Conservation (phyloP, 75 land plant genomes). For the Chamaecyparis obtusa region DNA sequence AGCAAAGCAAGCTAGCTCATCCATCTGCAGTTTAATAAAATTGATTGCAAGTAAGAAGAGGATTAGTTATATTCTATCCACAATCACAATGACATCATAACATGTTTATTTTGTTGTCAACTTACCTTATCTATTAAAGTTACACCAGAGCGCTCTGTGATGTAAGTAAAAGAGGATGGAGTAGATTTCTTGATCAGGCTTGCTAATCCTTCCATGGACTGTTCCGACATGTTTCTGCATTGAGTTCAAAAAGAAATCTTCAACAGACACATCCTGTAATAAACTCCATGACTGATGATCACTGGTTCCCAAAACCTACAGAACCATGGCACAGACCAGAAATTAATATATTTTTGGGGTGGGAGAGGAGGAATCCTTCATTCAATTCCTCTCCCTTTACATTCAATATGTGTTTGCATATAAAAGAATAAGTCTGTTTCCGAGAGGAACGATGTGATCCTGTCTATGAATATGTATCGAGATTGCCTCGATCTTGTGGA, state of each 20-base stretch:
- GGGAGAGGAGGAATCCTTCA: background rate
- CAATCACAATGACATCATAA: background rate
- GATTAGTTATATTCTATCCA: background rate
- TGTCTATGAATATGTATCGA: too few relatives aligned
- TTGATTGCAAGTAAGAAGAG: conserved; percentile 5
- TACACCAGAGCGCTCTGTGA: conserved; percentile 78
- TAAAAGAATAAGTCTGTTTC: background rate
- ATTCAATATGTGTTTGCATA: background rate
- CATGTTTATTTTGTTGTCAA: background rate
- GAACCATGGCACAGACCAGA: background rate
- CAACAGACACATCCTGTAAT: background rate
- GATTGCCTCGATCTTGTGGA: background rate
- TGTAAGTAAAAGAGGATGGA: conserved; percentile 73
- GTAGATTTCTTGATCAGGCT: conserved; percentile 72
- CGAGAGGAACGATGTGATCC: too few relatives aligned
- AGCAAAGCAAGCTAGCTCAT: conserved; percentile 97
- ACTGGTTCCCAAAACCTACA: background rate
- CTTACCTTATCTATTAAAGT: conserved; percentile 68
- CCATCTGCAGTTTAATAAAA: conserved; percentile 66
- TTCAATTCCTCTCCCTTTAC: background rate
- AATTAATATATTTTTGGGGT: background rate
- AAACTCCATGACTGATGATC: background rate
- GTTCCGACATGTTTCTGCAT: conserved; percentile 97
- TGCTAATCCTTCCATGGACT: conserved; percentile 86
- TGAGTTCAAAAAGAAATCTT: background rate